These are phyloP conservation scores for Dissophora globulifera DNA, from an alignment of 192 early-diverging fungal genomes.

Conservation along the genomic window DNA sequence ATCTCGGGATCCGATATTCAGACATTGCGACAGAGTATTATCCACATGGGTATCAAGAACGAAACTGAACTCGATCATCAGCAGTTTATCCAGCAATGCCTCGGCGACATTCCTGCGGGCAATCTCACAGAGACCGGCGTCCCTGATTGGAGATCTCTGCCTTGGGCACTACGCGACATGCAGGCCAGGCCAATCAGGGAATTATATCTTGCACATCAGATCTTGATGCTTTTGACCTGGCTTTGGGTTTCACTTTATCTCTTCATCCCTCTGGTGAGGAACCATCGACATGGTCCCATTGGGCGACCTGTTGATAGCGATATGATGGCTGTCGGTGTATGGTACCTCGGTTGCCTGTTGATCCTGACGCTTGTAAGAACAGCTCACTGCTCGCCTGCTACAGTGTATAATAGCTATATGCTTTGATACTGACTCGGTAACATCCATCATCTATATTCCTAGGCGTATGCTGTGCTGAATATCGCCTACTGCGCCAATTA, in stretches of 20 bases:
- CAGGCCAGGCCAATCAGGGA: background rate
- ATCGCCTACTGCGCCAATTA: slow-evolving; percentile 5
- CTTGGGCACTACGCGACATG: background rate
- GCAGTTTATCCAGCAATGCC: background rate
- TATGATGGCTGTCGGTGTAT: slow-evolving; percentile 38
- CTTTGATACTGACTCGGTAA: background rate
- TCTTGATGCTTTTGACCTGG: slow-evolving; percentile 22
- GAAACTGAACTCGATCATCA: too few species aligned
- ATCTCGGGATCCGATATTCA: background rate
- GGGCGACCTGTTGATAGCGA: slow-evolving; percentile 24
- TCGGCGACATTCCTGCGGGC: background rate
- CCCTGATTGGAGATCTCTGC: background rate
- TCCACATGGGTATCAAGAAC: background rate
- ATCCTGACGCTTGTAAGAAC: slow-evolving; percentile 20
- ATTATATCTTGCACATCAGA: slow-evolving; percentile 18
- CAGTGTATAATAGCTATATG: too few species aligned
- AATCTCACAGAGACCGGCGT: slow-evolving; percentile 3
- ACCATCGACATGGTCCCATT: slow-evolving; percentile 22
- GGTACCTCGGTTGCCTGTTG: slow-evolving; percentile 29
- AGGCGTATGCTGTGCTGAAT: slow-evolving; percentile 15
- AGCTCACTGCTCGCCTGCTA: too few species aligned
- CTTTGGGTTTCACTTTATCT: slow-evolving; percentile 30
- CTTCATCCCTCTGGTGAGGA: slow-evolving; percentile 34
- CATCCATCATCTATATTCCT: background rate
- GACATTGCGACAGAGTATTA: background rate